A percentile compares a stretch with the other conserved stretches of the same genome.
Evolutionary conservation across 331 rosid species (phyloP).

Genomic region (Pyrus hybrid): DNA sequence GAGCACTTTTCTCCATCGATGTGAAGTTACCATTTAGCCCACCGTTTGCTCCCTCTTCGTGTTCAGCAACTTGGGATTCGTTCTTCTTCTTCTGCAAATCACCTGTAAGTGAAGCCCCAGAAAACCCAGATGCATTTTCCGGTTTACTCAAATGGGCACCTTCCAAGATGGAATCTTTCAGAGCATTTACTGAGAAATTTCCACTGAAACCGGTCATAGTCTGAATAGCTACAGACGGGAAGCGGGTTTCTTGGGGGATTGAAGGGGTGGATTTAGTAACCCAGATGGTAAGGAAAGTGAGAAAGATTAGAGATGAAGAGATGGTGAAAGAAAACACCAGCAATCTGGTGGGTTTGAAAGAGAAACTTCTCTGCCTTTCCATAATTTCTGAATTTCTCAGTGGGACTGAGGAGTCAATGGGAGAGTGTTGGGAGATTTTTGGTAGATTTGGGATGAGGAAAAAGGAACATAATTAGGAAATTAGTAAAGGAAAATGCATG

Average conservation of each 20-base stretch:
- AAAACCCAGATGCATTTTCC: constrained; percentile 28
- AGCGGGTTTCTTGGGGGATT: constrained; percentile 23
- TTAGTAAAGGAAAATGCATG: neutral
- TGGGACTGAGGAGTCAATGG: neutral
- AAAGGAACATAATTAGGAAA: neutral
- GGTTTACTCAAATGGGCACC: constrained; percentile 30
- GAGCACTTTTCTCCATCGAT: constrained; percentile 1
- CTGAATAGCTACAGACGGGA: constrained; percentile 35
- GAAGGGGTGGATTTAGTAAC: constrained; percentile 41
- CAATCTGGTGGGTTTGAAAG: constrained; percentile 68
- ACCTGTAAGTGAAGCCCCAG: constrained; percentile 11
- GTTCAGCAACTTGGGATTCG: constrained; percentile 21
- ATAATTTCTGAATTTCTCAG: constrained; percentile 15
- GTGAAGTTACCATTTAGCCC: constrained; percentile 25
- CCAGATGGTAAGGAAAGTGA: constrained; percentile 56
- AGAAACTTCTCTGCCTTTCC: constrained; percentile 83
- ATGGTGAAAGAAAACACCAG: constrained; percentile 59
- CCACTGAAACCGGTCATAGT: constrained; percentile 11
- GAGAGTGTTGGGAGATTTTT: neutral
- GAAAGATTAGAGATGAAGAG: constrained; percentile 51
- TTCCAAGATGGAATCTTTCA: constrained; percentile 20
- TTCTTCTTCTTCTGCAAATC: constrained; percentile 13
- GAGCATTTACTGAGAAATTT: constrained; percentile 30
- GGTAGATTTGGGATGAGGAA: neutral
- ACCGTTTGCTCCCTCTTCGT: constrained; percentile 14